Evolutionary conservation across 2,329 filamentous ascomycete genomes (phyloP), one percentile per base, ranked within the genome.

Genomic region (Penicillium sp.): DNA sequence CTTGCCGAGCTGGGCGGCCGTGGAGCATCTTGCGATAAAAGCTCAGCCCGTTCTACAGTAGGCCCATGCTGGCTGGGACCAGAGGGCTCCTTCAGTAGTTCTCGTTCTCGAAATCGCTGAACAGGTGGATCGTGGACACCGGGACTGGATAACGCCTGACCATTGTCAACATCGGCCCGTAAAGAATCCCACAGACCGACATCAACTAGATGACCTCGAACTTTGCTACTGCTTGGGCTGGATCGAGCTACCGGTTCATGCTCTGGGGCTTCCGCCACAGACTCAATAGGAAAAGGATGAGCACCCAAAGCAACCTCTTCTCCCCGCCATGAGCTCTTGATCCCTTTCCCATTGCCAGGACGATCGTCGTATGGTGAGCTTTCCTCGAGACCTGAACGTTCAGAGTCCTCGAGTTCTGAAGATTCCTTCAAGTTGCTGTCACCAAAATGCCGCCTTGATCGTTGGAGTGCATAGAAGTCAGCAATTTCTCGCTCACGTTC

Each of bases 401-500:
- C 84, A n/a, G 76, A 82, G 50, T 88, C 87, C 40, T 94, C 91
- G 2, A 88, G 85, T 64, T 95, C 92, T 2, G 88, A 88, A 59
- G 91, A 96, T 63, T 96, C 91, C 36, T 89, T 90, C 47, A 97
- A 77, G 64, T 89, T 86, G 73, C 89, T 91, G 14, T 88, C 87
- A 14, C 91, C 90, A 69, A 97, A 93, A 56, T 96, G 90, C 44
- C 92, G 84, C 64, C 94, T 84, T 62, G 93, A 97, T 64, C 88
- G 84, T 73, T 97, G 92, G 55, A 99, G 79, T 6, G 93, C 93
- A 74, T 92, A 95, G 63, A 94, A 87, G 74, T 97, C 94, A n/a
- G 91, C 91, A 33, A 93, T 90, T 69, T 97, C 93, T 51, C 91
- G 81, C 66, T 95, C 90, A 66, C 90, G 87, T 74, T 96, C 91